Evolutionary conservation across 768 basidiomycete genomes (phyloP).

Genomic region (Lactarius sp.): DNA sequence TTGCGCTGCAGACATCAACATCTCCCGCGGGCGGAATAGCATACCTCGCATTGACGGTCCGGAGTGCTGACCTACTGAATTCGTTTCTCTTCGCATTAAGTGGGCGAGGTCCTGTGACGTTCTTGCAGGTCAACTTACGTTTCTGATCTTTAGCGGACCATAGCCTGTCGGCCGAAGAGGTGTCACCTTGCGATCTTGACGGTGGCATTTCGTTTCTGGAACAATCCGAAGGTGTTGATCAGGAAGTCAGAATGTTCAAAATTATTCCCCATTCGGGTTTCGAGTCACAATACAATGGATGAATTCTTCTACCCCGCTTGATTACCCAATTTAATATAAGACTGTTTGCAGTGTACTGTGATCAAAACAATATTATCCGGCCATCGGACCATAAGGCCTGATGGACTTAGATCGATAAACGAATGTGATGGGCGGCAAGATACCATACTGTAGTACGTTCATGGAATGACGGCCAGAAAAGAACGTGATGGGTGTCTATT

Average conservation of each 20-base stretch:
- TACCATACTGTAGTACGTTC: neutral
- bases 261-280: neutral
- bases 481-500: neutral
- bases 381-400: neutral
- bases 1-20: constrained; percentile 14
- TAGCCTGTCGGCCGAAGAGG: constrained; percentile 13
- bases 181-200: neutral
- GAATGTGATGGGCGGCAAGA: neutral
- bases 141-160: constrained; percentile 8
- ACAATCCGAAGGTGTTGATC: constrained; percentile 16
- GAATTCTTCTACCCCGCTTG: neutral
- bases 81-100: constrained; percentile 16
- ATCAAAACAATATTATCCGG: neutral
- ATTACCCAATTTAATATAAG: neutral
- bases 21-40: constrained; percentile 1
- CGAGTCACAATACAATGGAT: neutral
- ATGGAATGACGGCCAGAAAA: neutral
- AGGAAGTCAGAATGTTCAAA: constrained; percentile 15
- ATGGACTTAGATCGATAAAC: neutral
- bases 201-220: constrained; percentile 4
- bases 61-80: constrained; percentile 15
- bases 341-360: neutral
- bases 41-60: constrained; percentile 25
- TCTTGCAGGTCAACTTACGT: neutral
- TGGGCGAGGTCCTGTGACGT: neutral